Evolutionary conservation across 1,284 basidiomycete species (phyloP).

Genomic region (Takashimella koratensis): DNA sequence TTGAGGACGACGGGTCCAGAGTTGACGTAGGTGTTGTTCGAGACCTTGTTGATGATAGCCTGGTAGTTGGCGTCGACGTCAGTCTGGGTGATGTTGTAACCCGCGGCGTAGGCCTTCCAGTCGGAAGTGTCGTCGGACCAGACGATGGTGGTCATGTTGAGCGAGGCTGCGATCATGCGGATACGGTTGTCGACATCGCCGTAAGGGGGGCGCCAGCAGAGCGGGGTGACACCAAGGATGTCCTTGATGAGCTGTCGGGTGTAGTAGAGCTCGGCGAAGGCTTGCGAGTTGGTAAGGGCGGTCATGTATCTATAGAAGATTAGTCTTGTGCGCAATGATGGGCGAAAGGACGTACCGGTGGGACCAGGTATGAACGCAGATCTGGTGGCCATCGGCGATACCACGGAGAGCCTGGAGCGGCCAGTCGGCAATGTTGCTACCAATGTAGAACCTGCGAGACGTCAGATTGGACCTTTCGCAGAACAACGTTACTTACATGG

Average conservation of each 20-base stretch:
- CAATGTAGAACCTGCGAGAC: constrained; percentile 42
- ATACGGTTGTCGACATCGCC: constrained; percentile 56
- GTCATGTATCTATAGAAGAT: constrained; percentile 48
- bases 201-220: constrained; percentile 53
- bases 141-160: constrained; percentile 53
- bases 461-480: background rate
- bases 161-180: constrained; percentile 51
- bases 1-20: constrained; percentile 51
- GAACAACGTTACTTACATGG: constrained; percentile 33
- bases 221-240: constrained; percentile 53
- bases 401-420: constrained; percentile 55
- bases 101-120: constrained; percentile 44
- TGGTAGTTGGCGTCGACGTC: constrained; percentile 52
- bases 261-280: constrained; percentile 58
- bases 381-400: constrained; percentile 49
- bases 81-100: constrained; percentile 30
- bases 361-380: constrained; percentile 52
- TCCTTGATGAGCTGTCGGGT: constrained; percentile 54
- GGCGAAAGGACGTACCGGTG: constrained; percentile 45
- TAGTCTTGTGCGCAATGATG: background rate
- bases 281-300: constrained; percentile 51
- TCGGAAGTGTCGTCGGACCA: constrained; percentile 54
- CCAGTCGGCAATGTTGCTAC: constrained; percentile 56
- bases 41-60: constrained; percentile 42
- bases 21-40: constrained; percentile 42